These are phyloP conservation scores for Multifurca ochricompacta DNA, from an alignment of 768 basidiomycete genomes.

Conservation along the genomic window DNA sequence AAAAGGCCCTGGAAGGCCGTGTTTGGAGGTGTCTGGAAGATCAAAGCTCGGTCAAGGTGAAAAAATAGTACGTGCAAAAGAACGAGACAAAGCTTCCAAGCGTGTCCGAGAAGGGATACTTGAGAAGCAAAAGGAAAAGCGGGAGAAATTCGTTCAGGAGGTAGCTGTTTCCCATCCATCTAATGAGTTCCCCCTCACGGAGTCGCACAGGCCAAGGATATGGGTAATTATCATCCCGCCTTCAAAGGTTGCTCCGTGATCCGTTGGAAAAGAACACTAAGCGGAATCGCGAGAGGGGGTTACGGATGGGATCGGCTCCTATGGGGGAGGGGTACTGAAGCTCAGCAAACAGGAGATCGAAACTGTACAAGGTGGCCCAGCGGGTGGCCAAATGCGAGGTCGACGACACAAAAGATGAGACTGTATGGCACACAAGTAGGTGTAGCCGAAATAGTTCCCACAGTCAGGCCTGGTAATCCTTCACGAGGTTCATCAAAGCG, in stretches of 20 bases:
- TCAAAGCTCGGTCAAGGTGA: constrained; percentile 75
- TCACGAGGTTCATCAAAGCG: too few species aligned
- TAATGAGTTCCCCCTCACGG: not conserved
- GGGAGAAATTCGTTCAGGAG: constrained; percentile 55
- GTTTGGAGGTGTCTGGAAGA: constrained; percentile 63
- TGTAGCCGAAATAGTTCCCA: not conserved
- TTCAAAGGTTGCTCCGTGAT: constrained; percentile 60
- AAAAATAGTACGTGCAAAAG: constrained; percentile 45
- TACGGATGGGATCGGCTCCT: constrained; percentile 73
- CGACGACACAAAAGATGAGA: constrained; percentile 24
- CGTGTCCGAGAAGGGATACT: constrained; percentile 62
- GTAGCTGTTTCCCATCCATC: constrained; percentile 32
- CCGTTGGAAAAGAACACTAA: constrained; percentile 27
- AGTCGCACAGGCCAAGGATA: constrained; percentile 57
- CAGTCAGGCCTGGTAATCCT: too few species aligned
- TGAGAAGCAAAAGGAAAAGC: constrained; percentile 51
- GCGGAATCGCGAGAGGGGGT: constrained; percentile 50
- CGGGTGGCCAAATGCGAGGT: constrained; percentile 13
- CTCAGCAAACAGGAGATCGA: constrained; percentile 56
- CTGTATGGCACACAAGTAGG: constrained; percentile 19
- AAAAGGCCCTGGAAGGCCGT: constrained; percentile 71
- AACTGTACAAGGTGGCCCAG: constrained; percentile 26
- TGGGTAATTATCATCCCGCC: constrained; percentile 79
- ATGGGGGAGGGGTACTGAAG: constrained; percentile 58
- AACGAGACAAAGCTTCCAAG: constrained; percentile 65